Conservation (phyloP, 768 basidiomycete species). For the Boletus subcaerulescens region DNA sequence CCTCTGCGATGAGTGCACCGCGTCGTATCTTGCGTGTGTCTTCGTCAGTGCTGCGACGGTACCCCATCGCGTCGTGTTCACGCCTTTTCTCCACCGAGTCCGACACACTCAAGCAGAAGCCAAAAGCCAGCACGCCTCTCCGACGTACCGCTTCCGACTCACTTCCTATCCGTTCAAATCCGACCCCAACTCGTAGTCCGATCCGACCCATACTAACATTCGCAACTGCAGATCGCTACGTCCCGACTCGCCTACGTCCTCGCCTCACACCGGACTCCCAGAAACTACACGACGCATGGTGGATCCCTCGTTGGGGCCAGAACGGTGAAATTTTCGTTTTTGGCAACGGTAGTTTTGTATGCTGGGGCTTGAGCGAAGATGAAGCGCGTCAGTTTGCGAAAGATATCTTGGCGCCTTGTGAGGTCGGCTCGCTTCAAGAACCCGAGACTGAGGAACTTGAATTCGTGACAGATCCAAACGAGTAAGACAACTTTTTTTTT, state of each 20-base stretch:
- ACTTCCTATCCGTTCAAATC: constrained; percentile 79
- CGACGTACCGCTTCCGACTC: constrained; percentile 84
- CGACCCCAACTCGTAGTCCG: constrained; percentile 78
- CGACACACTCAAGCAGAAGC: constrained; percentile 53
- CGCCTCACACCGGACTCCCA: constrained; percentile 53
- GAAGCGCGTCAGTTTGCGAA: constrained; percentile 67
- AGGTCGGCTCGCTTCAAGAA: constrained; percentile 62
- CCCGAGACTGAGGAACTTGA: constrained; percentile 89
- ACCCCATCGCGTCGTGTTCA: background rate
- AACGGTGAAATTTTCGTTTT: constrained; percentile 89
- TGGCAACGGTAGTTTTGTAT: constrained; percentile 83
- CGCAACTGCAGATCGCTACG: constrained; percentile 79
- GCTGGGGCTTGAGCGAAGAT: constrained; percentile 80
- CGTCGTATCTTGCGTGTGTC: constrained; percentile 7
- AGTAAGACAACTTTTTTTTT: constrained; percentile 44
- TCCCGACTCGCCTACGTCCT: constrained; percentile 60
- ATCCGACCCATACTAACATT: constrained; percentile 79
- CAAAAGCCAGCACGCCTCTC: constrained; percentile 78
- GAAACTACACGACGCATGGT: constrained; percentile 73
- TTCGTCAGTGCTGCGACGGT: background rate
- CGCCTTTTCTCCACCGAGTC: constrained; percentile 18
- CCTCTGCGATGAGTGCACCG: constrained; percentile 15
- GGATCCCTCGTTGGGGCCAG: constrained; percentile 69
- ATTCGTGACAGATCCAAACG: constrained; percentile 86
- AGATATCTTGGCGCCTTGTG: constrained; percentile 58